Base-by-base conservation (phyloP, 106 monocot genomes). In the Allium cepa region DNA sequence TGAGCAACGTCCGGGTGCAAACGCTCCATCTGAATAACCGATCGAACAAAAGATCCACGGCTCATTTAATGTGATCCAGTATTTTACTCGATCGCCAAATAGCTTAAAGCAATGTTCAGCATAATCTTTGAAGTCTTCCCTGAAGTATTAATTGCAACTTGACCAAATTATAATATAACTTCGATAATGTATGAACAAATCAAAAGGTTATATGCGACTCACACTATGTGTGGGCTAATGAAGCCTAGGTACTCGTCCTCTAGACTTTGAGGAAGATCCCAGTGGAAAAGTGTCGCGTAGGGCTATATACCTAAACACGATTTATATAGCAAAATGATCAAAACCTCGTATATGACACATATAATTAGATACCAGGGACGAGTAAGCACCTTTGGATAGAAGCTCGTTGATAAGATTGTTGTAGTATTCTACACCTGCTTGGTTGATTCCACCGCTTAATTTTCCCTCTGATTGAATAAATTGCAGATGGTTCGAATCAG, bases 41-140 rank as follows among this genome's bases (percentile, higher is more conserved):
- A 17, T 8, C 0, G 6, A 10, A 27, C 66, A 66, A 62, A 47
- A 93, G 0, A 46, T 77, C 50, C 8, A 67, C 7, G 92, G 92
- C 63, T 93, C 92, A 16, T 93, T 93, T 15, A 93, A 68, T 7
- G 92, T 88, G 60, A 79, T 88, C 92, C 92, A 93, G 11, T 81
- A 71, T 67, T 85, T 93, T 57, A 93, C 88, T 10, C 85, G 66
- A 18, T 85, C 92, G 0, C 92, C 92, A n/a, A 88, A 88, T 56
- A 72, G 74, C 58, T 52, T 58, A 56, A 88, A 93, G 57, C 82
- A 83, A 9, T 83, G 17, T 4, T 85, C 72, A 1, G 71, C 75
- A 48, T 80, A 87, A 46, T 80, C 67, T 7, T 56, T 58, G 71
- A 72, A 90, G 69, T 94, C 94, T 53, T 72, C 72, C 53, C 72